Conservation (phyloP, 2,329 filamentous ascomycete genomes). For the Trichoderma sp. region DNA sequence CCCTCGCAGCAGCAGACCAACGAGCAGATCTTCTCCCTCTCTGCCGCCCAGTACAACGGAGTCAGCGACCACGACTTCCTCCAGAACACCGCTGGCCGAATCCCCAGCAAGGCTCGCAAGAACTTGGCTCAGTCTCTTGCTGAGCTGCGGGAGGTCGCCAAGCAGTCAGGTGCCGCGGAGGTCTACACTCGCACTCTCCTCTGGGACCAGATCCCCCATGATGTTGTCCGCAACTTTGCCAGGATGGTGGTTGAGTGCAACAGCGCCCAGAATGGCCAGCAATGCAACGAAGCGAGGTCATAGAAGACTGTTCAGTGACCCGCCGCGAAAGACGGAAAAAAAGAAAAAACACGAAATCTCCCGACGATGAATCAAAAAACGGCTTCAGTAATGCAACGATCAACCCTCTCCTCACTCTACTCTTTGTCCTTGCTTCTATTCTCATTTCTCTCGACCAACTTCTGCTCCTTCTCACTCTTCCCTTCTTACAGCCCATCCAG, state of each 20-base stretch:
- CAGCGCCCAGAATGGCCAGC: slow-evolving; percentile 48
- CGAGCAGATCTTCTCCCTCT: slow-evolving; percentile 85
- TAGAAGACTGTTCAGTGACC: slow-evolving; percentile 37
- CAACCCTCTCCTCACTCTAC: slow-evolving; percentile 30
- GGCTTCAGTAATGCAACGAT: slow-evolving; percentile 29
- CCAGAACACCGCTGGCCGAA: slow-evolving; percentile 56
- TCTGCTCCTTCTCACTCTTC: slow-evolving; percentile 31
- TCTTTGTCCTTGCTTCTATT: slow-evolving; percentile 28
- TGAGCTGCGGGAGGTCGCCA: slow-evolving; percentile 71
- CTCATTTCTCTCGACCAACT: slow-evolving; percentile 32
- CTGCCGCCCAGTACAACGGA: slow-evolving; percentile 84
- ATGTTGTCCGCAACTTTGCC: slow-evolving; percentile 90
- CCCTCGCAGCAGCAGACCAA: slow-evolving; percentile 83
- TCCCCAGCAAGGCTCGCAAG: slow-evolving; percentile 65
- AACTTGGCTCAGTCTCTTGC: slow-evolving; percentile 81
- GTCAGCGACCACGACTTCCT: slow-evolving; percentile 69
- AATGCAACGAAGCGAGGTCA: slow-evolving; percentile 49
- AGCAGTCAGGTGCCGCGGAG: slow-evolving; percentile 73
- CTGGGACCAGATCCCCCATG: slow-evolving; percentile 89
- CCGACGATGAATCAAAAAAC: slow-evolving; percentile 41
- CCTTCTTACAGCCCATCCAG: slow-evolving; percentile 28
- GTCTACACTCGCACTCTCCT: slow-evolving; percentile 91
- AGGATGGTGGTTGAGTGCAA: slow-evolving; percentile 83
- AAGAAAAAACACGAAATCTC: slow-evolving; percentile 39
- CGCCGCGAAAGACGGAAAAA: slow-evolving; percentile 40